Base-by-base conservation (phyloP, 2,329 filamentous ascomycete genomes). In the Cordyceps militaris region DNA sequence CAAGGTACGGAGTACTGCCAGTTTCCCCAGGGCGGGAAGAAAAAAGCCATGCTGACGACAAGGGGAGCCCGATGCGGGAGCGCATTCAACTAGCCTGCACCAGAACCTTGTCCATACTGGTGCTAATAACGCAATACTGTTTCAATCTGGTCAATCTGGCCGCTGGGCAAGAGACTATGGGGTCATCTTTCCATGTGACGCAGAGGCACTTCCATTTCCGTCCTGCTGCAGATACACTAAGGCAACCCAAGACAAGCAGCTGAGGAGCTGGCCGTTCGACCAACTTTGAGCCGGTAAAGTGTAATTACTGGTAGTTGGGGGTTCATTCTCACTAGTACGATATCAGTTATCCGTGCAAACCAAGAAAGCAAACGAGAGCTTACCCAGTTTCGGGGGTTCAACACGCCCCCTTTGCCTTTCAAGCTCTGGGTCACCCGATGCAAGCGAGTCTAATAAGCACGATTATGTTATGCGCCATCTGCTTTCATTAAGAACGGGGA, bases 201-300 rank as follows among this genome's bases (percentile, higher is more conserved):
- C 52, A 55, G 32, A 47, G 52, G 43, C 14, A 47, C 19, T 55
- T 55, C 52, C 43, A 23, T 28, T 47, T 55, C 16, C 30, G 42
- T 47, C 32, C 32, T 55, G 52, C 30, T 55, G 52, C 52, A 55
- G 52, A 47, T 23, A 23, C 43, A 55, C 42, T 47, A 55, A 40
- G 34, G 42, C 30, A 30, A 26, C 28, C 38, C 43, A 30, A 55
- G 52, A 47, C 43, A 36, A 34, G 28, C 19, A 19, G 51, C 51
- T 36, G 40, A 46, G 43, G 8, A 30, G 36, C 19, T 32, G 38
- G n/a, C 23, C 10, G 4, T 19, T 30, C 23, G 26, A 43, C 21
- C 28, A 4, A 16, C 34, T 38, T 50, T 38, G n/a, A n/a, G n/a
- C n/a, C n/a, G n/a, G n/a, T n/a, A n/a, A n/a, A n/a, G n/a, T n/a